phyloP scores from a whole-genome alignment of 2,329 filamentous ascomycete genomes.

The Paecilomyces sp. region DNA sequence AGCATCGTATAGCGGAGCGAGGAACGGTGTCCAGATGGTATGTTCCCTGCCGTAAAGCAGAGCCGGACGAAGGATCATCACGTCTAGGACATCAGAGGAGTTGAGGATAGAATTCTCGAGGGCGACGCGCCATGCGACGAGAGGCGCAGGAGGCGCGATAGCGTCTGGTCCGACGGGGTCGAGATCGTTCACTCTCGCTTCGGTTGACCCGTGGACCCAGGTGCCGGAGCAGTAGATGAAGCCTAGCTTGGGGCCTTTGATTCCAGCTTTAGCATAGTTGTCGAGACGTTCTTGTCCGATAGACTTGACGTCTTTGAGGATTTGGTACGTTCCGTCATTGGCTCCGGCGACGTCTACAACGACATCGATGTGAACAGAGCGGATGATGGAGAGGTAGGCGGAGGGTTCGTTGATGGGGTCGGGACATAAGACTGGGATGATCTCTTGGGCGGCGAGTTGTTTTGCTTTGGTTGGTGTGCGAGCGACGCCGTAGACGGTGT shows the following conservation, averaged over 20 bases:
- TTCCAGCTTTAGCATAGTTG: constrained; percentile 11
- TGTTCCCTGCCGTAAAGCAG: constrained; percentile 29
- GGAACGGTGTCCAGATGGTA: constrained; percentile 20
- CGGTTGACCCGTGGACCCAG: constrained; percentile 30
- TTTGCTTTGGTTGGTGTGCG: constrained; percentile 23
- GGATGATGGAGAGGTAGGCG: constrained; percentile 12
- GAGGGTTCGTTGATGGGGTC: constrained; percentile 13
- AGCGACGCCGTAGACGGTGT: constrained; percentile 31
- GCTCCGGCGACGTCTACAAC: constrained; percentile 26
- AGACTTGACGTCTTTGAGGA: constrained; percentile 11
- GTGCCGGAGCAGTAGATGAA: constrained; percentile 31
- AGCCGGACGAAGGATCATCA: constrained; percentile 24
- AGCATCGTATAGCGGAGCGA: constrained; percentile 18
- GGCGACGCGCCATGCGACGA: constrained; percentile 23
- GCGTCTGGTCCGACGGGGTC: constrained; percentile 16
- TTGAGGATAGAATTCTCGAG: constrained; percentile 27
- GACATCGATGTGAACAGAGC: constrained; percentile 22
- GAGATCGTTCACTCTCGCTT: constrained; percentile 20
- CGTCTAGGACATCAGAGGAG: constrained; percentile 22
- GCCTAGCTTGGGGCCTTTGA: constrained; percentile 25
- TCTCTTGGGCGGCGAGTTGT: constrained; percentile 21
- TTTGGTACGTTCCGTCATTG: constrained; percentile 11
- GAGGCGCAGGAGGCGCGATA: constrained; percentile 10
- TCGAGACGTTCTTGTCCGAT: constrained; percentile 12
- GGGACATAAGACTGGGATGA: constrained; percentile 21